Conservation (phyloP, 768 basidiomycete genomes). For the Boletales sp. region DNA sequence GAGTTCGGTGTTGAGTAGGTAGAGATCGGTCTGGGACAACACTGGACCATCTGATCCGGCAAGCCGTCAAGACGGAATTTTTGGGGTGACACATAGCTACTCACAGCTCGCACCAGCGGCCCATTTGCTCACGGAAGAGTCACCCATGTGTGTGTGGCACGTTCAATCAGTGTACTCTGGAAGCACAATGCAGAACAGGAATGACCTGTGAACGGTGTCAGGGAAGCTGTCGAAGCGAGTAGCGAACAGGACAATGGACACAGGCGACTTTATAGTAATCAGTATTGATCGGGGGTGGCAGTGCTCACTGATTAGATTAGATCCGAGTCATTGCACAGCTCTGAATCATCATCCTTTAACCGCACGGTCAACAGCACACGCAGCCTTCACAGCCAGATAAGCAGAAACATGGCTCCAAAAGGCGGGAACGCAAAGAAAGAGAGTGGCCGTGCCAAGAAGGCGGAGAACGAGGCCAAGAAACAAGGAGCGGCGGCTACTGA, state of each 20-base stretch:
- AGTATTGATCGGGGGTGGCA: conserved; percentile 19
- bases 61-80: background rate
- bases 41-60: conserved; percentile 65
- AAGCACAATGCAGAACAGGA: background rate
- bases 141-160: conserved; percentile 21
- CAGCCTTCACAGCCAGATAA: conserved; percentile 5
- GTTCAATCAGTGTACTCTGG: background rate
- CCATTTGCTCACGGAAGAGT: conserved; percentile 32
- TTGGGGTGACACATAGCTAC: conserved; percentile 6
- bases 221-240: no score
- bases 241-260: no score
- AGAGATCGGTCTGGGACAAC: conserved; percentile 76
- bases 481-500: conserved; percentile 56
- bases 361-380: background rate
- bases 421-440: conserved; percentile 93
- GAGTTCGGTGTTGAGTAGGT: conserved; percentile 66
- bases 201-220: background rate
- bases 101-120: conserved; percentile 35
- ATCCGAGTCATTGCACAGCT: conserved; percentile 17
- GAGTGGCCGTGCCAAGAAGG: conserved; percentile 84
- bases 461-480: conserved; percentile 86
- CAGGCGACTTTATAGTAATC: no score
- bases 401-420: conserved; percentile 73
- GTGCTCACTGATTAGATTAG: conserved; percentile 25
- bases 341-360: background rate